These are phyloP conservation scores for Hanseniaspora valbyensis DNA, from an alignment of 805 yeast genomes.

Conservation along the genomic window DNA sequence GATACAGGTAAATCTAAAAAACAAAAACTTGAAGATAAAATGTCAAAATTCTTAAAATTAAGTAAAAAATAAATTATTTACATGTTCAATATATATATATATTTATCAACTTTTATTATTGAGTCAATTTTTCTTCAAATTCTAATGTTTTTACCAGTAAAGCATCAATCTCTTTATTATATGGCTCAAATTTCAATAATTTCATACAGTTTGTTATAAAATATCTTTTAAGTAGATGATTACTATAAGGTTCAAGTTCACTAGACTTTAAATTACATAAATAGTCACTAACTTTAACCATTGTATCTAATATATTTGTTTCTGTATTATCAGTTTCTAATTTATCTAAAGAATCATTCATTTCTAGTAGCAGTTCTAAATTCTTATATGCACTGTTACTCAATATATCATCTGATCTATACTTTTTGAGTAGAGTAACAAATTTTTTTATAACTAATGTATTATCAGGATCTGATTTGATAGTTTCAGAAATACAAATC, in stretches of 20 bases:
- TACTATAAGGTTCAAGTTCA: background rate
- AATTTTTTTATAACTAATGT: background rate
- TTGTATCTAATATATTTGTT: too few species aligned
- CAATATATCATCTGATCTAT: background rate
- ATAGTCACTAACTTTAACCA: background rate
- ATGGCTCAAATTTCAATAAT: background rate
- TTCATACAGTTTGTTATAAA: background rate
- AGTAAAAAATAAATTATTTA: slow-evolving; percentile 27
- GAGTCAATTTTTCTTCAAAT: slow-evolving; percentile 8
- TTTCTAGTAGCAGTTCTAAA: background rate
- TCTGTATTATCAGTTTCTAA: background rate
- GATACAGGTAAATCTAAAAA: slow-evolving; percentile 1
- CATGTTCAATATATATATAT: background rate
- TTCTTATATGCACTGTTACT: background rate
- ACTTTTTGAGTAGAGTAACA: background rate
- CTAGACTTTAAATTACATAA: background rate
- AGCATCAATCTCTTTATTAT: background rate
- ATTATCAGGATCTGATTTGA: background rate
- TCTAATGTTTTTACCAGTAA: background rate
- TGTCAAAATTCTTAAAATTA: slow-evolving; percentile 33
- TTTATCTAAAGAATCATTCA: background rate
- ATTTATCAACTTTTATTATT: too few species aligned
- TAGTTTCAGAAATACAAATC: background rate
- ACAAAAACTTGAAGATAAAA: slow-evolving; percentile 21
- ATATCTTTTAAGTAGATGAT: background rate